These are phyloP conservation scores for Candida chilensis DNA, from an alignment of 805 yeast species.

Conservation along the genomic window DNA sequence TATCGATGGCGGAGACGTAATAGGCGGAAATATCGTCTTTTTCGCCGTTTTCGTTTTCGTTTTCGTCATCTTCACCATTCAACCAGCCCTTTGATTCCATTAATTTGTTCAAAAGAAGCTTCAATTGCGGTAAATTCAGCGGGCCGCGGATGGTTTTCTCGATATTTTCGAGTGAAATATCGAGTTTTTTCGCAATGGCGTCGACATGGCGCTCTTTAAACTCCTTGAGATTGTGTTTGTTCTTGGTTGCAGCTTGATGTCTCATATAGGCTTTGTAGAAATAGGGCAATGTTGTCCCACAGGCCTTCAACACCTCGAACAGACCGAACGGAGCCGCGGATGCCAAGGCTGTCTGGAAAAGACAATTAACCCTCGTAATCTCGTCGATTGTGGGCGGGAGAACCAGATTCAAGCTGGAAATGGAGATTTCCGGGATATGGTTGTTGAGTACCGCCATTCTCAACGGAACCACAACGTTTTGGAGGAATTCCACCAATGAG, in stretches of 20 bases:
- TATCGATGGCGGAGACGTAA: constrained; percentile 45
- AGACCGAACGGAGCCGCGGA: constrained; percentile 63
- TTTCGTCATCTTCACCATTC: constrained; percentile 11
- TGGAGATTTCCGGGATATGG: constrained; percentile 42
- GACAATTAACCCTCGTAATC: constrained; percentile 81
- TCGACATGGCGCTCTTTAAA: constrained; percentile 27
- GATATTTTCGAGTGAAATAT: constrained; percentile 38
- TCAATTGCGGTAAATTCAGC: constrained; percentile 61
- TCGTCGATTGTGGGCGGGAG: constrained; percentile 97
- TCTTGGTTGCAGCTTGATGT: constrained; percentile 85
- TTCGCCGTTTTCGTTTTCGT: constrained; percentile 13
- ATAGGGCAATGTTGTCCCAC: constrained; percentile 79
- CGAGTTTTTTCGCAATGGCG: constrained; percentile 13
- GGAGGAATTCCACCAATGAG: constrained; percentile 65
- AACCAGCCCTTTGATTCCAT: constrained; percentile 41
- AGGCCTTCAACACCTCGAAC: constrained; percentile 67
- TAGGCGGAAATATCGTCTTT: constrained; percentile 21
- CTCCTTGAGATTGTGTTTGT: constrained; percentile 29
- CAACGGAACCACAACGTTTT: constrained; percentile 70
- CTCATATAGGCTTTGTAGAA: constrained; percentile 89
- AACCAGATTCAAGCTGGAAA: constrained; percentile 60
- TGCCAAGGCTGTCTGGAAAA: constrained; percentile 66
- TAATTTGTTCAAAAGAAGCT: constrained; percentile 58
- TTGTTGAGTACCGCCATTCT: constrained; percentile 59
- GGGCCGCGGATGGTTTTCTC: constrained; percentile 62